Conservation (phyloP, 2,329 filamentous ascomycete species). For the Colletotrichum spaethianum region DNA sequence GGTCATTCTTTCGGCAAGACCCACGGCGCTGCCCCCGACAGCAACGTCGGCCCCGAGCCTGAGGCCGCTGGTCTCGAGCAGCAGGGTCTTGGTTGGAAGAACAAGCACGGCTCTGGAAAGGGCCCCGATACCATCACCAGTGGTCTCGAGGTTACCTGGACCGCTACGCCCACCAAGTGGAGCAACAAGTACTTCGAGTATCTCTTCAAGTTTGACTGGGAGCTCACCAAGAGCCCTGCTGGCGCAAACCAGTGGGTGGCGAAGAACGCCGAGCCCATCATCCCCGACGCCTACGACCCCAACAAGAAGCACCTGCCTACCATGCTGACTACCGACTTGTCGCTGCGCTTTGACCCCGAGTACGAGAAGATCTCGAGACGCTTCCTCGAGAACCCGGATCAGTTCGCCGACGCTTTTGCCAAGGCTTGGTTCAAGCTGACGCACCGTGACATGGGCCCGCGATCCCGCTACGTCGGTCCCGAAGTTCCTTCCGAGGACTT, state of each 20-base stretch:
- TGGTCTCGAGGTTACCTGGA: conserved; percentile 86
- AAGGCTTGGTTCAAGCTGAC: conserved; percentile 88
- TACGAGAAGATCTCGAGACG: conserved; percentile 83
- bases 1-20: conserved; percentile 87
- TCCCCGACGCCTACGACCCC: conserved; percentile 79
- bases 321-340: conserved; percentile 83
- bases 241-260: conserved; percentile 86
- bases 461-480: conserved; percentile 79
- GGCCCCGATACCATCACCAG: conserved; percentile 81
- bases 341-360: conserved; percentile 77
- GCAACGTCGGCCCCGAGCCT: conserved; percentile 78
- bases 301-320: conserved; percentile 80
- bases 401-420: conserved; percentile 78
- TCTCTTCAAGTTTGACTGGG: conserved; percentile 85
- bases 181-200: conserved; percentile 82
- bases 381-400: conserved; percentile 77
- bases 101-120: conserved; percentile 74
- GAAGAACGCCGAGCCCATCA: conserved; percentile 75
- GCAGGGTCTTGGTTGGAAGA: conserved; percentile 82
- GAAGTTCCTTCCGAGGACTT: conserved; percentile 79
- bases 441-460: conserved; percentile 84
- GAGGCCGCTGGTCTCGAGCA: conserved; percentile 73
- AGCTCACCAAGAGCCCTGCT: conserved; percentile 80
- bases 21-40: conserved; percentile 76
- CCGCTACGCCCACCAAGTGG: conserved; percentile 81